phyloP scores from a whole-genome alignment of 179 eudicot species.

The Beta lomatogona region DNA sequence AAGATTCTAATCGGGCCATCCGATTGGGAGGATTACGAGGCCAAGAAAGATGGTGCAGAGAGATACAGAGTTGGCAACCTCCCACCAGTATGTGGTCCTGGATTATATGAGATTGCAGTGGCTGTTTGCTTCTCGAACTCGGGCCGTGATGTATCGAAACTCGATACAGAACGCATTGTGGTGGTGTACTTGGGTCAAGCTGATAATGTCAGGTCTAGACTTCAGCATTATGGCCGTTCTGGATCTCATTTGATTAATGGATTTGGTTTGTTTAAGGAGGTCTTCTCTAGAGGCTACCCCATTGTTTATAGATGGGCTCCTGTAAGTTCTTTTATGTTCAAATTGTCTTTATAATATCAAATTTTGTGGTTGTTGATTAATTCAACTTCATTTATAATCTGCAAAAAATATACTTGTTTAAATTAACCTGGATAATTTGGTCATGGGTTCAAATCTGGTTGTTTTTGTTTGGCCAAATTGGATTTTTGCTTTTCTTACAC shows the following conservation, averaged over 20 bases:
- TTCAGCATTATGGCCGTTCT: constrained; percentile 79
- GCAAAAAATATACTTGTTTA: neutral
- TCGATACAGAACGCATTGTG: constrained; percentile 46
- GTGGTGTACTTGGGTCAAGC: constrained; percentile 88
- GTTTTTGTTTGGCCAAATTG: no score
- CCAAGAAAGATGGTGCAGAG: constrained; percentile 69
- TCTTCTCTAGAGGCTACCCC: constrained; percentile 63
- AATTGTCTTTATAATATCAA: neutral
- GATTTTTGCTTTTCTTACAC: no score
- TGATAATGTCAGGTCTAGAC: constrained; percentile 75
- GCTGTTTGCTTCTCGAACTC: constrained; percentile 34
- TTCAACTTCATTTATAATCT: neutral
- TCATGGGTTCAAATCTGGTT: neutral
- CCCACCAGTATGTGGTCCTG: constrained; percentile 61
- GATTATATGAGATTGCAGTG: constrained; percentile 83
- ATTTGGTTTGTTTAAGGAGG: constrained; percentile 49
- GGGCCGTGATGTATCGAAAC: constrained; percentile 45
- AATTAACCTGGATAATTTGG: neutral
- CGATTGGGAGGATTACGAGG: constrained; percentile 67
- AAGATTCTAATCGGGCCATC: constrained; percentile 74
- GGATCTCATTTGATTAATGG: constrained; percentile 64
- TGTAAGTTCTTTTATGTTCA: constrained; percentile 65
- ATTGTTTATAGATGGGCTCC: constrained; percentile 87
- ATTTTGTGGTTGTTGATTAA: neutral
- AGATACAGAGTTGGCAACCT: constrained; percentile 73